Conservation (phyloP, 345 rosid species). For the Hevea brasiliensis region DNA sequence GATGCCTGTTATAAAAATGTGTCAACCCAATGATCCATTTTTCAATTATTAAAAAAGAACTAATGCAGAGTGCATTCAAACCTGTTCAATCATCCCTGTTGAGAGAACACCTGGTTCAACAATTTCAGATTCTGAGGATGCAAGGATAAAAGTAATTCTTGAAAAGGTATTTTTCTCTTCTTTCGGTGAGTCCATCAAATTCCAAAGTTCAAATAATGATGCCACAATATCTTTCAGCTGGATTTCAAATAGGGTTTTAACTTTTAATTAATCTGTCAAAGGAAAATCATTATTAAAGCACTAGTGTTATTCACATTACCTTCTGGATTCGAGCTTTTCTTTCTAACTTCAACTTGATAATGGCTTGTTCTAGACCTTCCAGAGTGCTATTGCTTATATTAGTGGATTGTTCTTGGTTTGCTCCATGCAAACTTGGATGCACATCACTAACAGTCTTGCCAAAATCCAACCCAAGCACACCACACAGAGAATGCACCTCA, state of each 20-base stretch:
- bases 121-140: slow-evolving; percentile 62
- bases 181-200: slow-evolving; percentile 83
- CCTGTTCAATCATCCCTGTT: slow-evolving; percentile 73
- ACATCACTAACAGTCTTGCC: slow-evolving; percentile 75
- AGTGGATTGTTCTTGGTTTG: slow-evolving; percentile 67
- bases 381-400: slow-evolving; percentile 77
- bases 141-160: slow-evolving; percentile 50
- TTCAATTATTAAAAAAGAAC: slow-evolving; percentile 6
- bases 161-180: slow-evolving; percentile 61
- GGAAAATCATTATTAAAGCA: slow-evolving; percentile 8
- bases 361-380: slow-evolving; percentile 73
- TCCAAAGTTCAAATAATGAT: slow-evolving; percentile 76
- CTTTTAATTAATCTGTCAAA: slow-evolving; percentile 14
- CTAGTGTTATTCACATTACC: slow-evolving; percentile 36
- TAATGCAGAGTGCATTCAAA: slow-evolving; percentile 15
- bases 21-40: slow-evolving; percentile 19
- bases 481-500: slow-evolving; percentile 80
- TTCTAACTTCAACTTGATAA: slow-evolving; percentile 65
- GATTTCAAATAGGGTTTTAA: slow-evolving; percentile 23
- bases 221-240: slow-evolving; percentile 70
- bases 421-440: slow-evolving; percentile 83
- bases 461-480: slow-evolving; percentile 86
- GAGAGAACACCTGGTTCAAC: slow-evolving; percentile 69
- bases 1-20: slow-evolving; percentile 53
- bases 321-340: slow-evolving; percentile 70